A percentile compares a stretch with the other conserved stretches of the same genome.
Conservation (phyloP, 2,329 filamentous ascomycete genomes). For the Fusarium subglutinans region DNA sequence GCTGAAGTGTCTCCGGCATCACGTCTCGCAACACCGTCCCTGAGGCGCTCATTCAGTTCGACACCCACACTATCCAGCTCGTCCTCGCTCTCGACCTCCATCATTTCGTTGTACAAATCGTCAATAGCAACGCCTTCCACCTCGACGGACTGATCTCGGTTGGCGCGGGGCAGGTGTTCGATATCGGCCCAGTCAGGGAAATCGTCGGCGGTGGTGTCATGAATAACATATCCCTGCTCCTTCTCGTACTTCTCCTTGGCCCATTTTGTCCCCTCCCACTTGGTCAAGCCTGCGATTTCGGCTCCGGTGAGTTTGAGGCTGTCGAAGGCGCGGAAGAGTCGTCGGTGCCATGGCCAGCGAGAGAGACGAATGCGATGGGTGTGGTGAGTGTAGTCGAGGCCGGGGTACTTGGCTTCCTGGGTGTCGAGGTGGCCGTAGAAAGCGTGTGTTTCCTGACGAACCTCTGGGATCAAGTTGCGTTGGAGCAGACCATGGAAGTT, state of each 20-base stretch:
- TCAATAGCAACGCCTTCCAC: constrained; percentile 33
- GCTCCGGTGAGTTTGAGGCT: constrained; percentile 71
- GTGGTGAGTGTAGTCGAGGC: constrained; percentile 78
- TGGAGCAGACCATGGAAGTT: constrained; percentile 77
- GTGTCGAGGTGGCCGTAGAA: constrained; percentile 85
- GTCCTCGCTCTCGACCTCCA: constrained; percentile 63
- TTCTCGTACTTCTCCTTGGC: constrained; percentile 82
- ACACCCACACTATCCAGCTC: constrained; percentile 67
- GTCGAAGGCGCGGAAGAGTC: constrained; percentile 81
- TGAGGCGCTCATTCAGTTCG: constrained; percentile 70
- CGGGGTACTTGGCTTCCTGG: constrained; percentile 82
- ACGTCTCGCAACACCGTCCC: constrained; percentile 69
- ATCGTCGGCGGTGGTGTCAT: constrained; percentile 76
- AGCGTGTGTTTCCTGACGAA: constrained; percentile 79
- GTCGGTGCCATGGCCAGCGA: constrained; percentile 79
- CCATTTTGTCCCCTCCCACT: constrained; percentile 87
- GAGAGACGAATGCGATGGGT: constrained; percentile 81
- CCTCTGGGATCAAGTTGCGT: constrained; percentile 77
- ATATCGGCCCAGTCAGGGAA: constrained; percentile 66
- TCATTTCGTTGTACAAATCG: constrained; percentile 47
- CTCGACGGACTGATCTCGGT: constrained; percentile 18
- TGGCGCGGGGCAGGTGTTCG: constrained; percentile 25
- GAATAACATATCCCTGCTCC: constrained; percentile 75
- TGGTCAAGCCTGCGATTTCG: constrained; percentile 77
- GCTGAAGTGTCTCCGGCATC: constrained; percentile 67